Base-by-base conservation (phyloP, 1,139 yeast species). In the Geotrichum citri-aurantii region DNA sequence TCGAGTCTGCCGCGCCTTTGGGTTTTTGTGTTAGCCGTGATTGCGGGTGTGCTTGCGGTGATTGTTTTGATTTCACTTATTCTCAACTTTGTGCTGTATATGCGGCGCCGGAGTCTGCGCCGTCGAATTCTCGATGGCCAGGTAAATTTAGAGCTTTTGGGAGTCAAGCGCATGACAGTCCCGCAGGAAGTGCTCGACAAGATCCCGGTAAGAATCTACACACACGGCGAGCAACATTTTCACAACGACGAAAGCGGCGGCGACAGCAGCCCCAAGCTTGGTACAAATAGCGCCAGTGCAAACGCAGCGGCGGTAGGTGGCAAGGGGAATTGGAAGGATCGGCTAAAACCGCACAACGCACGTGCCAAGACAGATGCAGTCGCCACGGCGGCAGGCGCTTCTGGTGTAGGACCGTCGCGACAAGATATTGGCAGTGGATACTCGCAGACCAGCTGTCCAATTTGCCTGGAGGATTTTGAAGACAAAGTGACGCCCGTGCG, bases 391-490 rank as follows among this genome's bases (percentile, higher is more conserved):
- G 19, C 27, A 47, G 17, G 29, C n/a, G 27, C 49, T 23, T 47
- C 31, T n/a, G 42, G 42, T n/a, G 19, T 37, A 3, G 42, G 42
- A n/a, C 42, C 27, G 11, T 40, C 26, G 33, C 48, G 21, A 37
- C 12, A 10, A 37, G 44, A 44, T 1, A 29, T 44, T 17, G 29
- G 37, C 12, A 47, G 46, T 10, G 63, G 63, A 1, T 65, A 59
- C 54, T 60, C 62, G 12, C 70, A 67, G 53, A 54, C 66, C 5
- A 60, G 64, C n/a, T 68, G 71, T 51, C 66, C 71, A 11, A 67
- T 68, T 42, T 68, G 71, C 57, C 59, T 68, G 19, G 71, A 68
- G 27, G 71, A 68, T 40, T 68, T 62, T 54, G 63, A 50, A 14
- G 62, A 64, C 24, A 50, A 56, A 29, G 59, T 52, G 12, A 65